A percentile compares a stretch with the other conserved stretches of the same genome.
These are phyloP conservation scores for Candida glaebosa DNA, from an alignment of 805 yeast species.

Conservation along the genomic window DNA sequence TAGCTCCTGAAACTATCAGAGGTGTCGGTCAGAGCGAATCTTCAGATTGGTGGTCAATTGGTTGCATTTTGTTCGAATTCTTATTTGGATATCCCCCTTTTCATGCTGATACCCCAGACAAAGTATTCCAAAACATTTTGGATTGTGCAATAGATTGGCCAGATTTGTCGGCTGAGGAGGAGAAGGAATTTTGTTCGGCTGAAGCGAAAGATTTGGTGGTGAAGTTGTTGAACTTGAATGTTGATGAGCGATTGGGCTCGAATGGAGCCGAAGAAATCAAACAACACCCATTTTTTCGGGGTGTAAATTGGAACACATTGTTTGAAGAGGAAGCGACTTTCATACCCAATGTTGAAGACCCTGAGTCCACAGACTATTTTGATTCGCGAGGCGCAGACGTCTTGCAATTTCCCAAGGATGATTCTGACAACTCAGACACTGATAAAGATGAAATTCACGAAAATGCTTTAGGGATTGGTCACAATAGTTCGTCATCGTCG, in stretches of 20 bases:
- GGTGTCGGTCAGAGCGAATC: conserved; percentile 80
- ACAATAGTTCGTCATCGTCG: conserved; percentile 4
- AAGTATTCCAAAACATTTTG: conserved; percentile 79
- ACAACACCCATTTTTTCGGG: conserved; percentile 71
- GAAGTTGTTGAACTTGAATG: conserved; percentile 60
- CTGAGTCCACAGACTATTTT: conserved; percentile 88
- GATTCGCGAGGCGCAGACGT: conserved; percentile 85
- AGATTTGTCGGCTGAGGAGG: conserved; percentile 51
- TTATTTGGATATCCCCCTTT: conserved; percentile 94
- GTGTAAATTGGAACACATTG: conserved; percentile 69
- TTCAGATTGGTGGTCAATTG: conserved; percentile 99
- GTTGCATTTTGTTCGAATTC: conserved; percentile 91
- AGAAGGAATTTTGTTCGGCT: conserved; percentile 48
- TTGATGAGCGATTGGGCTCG: conserved; percentile 67
- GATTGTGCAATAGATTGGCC: conserved; percentile 85
- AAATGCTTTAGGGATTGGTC: conserved; percentile 15
- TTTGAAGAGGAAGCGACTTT: conserved; percentile 75
- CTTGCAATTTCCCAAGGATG: conserved; percentile 54
- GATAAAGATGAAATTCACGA: conserved; percentile 12
- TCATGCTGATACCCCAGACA: conserved; percentile 74
- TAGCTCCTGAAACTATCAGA: conserved; percentile 92
- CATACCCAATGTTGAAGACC: conserved; percentile 73
- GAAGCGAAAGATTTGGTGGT: conserved; percentile 73
- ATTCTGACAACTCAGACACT: conserved; percentile 33
- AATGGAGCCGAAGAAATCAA: conserved; percentile 78